Evolutionary conservation across 1,139 yeast species (phyloP), one percentile per base, ranked within the genome.

Genomic region (Dujonia santamariae): DNA sequence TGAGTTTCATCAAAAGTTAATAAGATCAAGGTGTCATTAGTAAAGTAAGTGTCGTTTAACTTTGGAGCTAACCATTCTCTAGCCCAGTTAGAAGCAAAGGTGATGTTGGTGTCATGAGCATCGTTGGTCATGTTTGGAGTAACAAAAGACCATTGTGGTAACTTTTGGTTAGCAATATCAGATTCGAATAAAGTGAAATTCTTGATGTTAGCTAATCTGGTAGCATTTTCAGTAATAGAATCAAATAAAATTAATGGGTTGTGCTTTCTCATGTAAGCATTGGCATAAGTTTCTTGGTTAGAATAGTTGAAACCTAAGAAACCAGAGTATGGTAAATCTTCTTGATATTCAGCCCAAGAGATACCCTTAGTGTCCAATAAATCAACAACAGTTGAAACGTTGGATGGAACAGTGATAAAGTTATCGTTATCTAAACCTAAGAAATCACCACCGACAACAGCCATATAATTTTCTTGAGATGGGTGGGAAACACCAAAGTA

Each of bases 71-170:
- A 47, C 58, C 68, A 70, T 38, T 50, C 39, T 40, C 61, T 60
- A 27, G 70, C 46, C 76, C 76, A 69, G 35, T 46, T 39, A 36
- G 72, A 71, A 12, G 75, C 63, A 35, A 61, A 56, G 35, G 56
- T 57, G 37, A 71, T 63, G 40, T 59, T 67, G 28, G 68, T 44
- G 50, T 67, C 73, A 40, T 72, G 72, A 26, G 74, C 77, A 46
- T 70, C 74, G 50, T 68, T 59, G 41, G 72, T 56, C 70, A 68
- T 63, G 55, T 70, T 70, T 37, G 77, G 77, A 28, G 76, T 70
- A 47, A 71, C 61, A 52, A 70, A 61, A 40, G 59, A 46, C 66
- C 70, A 71, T 57, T 71, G 76, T 28, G 77, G 76, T 40, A 69
- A 55, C 30, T 52, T 47, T 42, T 65, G 47, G 46, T 54, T 48